phyloP scores from a whole-genome alignment of 495 filamentous ascomycete genomes.

The Schizothecium vesticola region DNA sequence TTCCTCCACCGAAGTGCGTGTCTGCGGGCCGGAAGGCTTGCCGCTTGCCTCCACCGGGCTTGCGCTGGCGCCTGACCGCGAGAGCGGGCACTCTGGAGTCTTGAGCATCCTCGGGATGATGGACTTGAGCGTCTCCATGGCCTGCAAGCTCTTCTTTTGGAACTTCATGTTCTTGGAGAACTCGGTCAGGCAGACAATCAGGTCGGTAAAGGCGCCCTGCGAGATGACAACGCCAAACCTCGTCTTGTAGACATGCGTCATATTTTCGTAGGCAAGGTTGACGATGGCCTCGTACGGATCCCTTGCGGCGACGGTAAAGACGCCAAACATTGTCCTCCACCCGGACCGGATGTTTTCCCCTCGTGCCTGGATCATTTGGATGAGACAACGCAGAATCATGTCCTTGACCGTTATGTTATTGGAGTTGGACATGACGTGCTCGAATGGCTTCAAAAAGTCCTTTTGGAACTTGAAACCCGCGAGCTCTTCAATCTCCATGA shows the following conservation, averaged over 20 bases:
- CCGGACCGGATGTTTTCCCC: conserved; percentile 95
- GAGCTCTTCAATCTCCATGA: conserved; percentile 96
- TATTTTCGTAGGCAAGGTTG: conserved; percentile 92
- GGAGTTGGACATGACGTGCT: conserved; percentile 93
- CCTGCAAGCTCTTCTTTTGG: conserved; percentile 95
- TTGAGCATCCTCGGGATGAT: conserved; percentile 90
- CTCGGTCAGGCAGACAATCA: conserved; percentile 92
- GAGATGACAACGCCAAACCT: conserved; percentile 93
- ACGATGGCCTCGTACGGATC: conserved; percentile 95
- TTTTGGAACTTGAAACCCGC: conserved; percentile 99
- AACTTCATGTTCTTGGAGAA: conserved; percentile 98
- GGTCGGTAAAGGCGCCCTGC: conserved; percentile 92
- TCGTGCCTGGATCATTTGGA: conserved; percentile 96
- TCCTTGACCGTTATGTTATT: conserved; percentile 89
- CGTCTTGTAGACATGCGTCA: conserved; percentile 96
- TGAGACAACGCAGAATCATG: conserved; percentile 93
- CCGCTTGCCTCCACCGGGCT: conserved; percentile 27
- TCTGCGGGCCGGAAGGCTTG: conserved; percentile 39
- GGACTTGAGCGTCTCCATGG: conserved; percentile 88
- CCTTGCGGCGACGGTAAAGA: conserved; percentile 90
- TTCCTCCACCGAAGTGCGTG: conserved; percentile 74
- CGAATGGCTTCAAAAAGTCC: conserved; percentile 96
- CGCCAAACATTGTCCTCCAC: conserved; percentile 99
- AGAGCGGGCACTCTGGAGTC: conserved; percentile 92
- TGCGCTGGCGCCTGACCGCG: conserved; percentile 36